Base-by-base conservation (phyloP, 805 yeast species). In the Candida vaughaniae region DNA sequence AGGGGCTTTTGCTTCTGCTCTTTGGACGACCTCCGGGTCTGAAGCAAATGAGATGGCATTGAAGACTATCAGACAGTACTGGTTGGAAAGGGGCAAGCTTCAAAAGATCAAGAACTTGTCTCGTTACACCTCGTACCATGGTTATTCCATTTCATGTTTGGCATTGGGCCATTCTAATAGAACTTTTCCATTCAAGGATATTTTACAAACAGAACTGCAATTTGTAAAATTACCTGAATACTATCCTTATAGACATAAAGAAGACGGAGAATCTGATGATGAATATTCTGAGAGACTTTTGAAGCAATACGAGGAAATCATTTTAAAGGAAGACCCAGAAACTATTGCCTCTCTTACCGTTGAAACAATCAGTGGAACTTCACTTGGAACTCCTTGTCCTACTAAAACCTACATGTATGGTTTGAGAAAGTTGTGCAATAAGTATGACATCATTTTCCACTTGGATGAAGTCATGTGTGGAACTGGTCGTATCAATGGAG, bases 1-100 rank as follows among this genome's bases (percentile, higher is more conserved):
- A n/a, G 69, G 66, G 11, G 64, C 71, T 6, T 70, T 71, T 48
- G 62, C 58, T 29, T 52, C 65, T 33, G 75, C 72, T 4, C 53
- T 66, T 22, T 68, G 66, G 55, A 65, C 53, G n/a, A 44, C 52
- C 11, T 58, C 61, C 4, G 64, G 64, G 9, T 53, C 60, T 18
- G 64, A 58, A 39, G 47, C 60, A 12, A 58, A 56, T 35, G 62
- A 58, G 35, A 50, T 52, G 41, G 56, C 59, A 8, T 32, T 57
- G 42, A 58, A 56, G 43, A 48, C 55, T 22, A 48, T 52, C 28
- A 47, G 54, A 36, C 62, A 56, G 37, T 56, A 57, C 37, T 49
- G 45, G 41, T 16, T 48, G 22, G 62, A 55, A 42, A 53, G 38
- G 29, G 55, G 56, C n/a, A 38, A 56, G 26, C 40, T 48, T 15